Evolutionary conservation across 1,139 yeast genomes (phyloP).

Genomic region (Pichia sp.): DNA sequence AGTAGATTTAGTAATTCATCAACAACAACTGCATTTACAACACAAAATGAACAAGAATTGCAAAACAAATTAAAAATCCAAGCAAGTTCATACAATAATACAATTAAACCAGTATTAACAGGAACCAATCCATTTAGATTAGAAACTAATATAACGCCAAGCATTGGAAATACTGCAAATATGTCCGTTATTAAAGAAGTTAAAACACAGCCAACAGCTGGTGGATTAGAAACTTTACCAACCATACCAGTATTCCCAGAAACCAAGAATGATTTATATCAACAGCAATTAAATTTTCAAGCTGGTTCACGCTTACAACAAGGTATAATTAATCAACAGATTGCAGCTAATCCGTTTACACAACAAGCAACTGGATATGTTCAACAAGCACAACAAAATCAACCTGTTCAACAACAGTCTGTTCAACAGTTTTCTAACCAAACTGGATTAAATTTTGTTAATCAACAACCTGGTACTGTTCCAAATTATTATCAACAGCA

Average conservation of each 20-base stretch:
- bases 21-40: constrained; percentile 20
- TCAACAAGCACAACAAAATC: constrained; percentile 12
- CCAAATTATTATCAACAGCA: constrained; percentile 1
- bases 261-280: constrained; percentile 35
- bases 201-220: constrained; percentile 54
- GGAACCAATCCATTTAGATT: constrained; percentile 47
- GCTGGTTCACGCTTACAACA: constrained; percentile 24
- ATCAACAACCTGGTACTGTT: constrained; percentile 14
- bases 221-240: constrained; percentile 57
- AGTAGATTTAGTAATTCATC: constrained; percentile 22
- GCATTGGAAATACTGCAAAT: not conserved
- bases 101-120: constrained; percentile 23
- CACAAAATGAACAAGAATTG: constrained; percentile 13
- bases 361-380: constrained; percentile 15
- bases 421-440: not conserved
- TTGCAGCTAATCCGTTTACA: constrained; percentile 13
- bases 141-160: constrained; percentile 13
- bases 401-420: constrained; percentile 10
- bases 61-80: constrained; percentile 7
- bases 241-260: constrained; percentile 63
- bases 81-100: constrained; percentile 1
- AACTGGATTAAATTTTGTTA: not conserved
- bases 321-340: constrained; percentile 12
- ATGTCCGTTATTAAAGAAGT: constrained; percentile 16
- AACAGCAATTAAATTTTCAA: constrained; percentile 14